Conservation (phyloP, 2,329 filamentous ascomycete genomes). For the Rhynchosporium graminicola region DNA sequence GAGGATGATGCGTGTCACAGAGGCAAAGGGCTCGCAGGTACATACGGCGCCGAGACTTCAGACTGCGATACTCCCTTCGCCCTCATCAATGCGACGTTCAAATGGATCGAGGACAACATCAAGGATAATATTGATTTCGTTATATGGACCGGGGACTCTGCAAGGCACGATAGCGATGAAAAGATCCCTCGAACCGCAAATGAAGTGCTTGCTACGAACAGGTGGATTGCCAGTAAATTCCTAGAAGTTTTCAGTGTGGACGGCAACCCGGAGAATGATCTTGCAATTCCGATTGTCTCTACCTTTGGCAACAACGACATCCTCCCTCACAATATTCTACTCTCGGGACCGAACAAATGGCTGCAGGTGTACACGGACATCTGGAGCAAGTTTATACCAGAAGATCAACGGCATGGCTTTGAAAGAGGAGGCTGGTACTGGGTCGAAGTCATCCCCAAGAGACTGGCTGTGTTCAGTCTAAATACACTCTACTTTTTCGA, state of each 20-base stretch:
- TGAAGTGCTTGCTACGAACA: conserved; percentile 79
- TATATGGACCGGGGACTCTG: conserved; percentile 89
- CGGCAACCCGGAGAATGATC: conserved; percentile 57
- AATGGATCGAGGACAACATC: conserved; percentile 80
- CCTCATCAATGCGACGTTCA: conserved; percentile 84
- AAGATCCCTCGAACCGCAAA: conserved; percentile 70
- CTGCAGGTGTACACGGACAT: conserved; percentile 73
- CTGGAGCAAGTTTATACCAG: conserved; percentile 86
- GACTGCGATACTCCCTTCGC: conserved; percentile 84
- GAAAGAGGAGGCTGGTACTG: conserved; percentile 93
- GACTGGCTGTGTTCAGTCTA: conserved; percentile 86
- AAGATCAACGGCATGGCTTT: conserved; percentile 89
- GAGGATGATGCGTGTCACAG: conserved; percentile 75
- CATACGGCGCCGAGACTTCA: conserved; percentile 81
- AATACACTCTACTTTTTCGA: conserved; percentile 97
- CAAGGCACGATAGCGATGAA: conserved; percentile 87
- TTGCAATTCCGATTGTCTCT: conserved; percentile 79
- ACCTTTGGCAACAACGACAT: conserved; percentile 98
- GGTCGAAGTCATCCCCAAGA: conserved; percentile 84
- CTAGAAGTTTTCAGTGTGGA: conserved; percentile 66
- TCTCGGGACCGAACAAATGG: conserved; percentile 83
- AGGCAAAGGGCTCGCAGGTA: conserved; percentile 72
- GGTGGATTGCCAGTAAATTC: conserved; percentile 74
- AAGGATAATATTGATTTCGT: conserved; percentile 84
- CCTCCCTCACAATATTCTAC: conserved; percentile 92